Conservation (phyloP, 2,329 filamentous ascomycete genomes). For the Talaromyces sp. region DNA sequence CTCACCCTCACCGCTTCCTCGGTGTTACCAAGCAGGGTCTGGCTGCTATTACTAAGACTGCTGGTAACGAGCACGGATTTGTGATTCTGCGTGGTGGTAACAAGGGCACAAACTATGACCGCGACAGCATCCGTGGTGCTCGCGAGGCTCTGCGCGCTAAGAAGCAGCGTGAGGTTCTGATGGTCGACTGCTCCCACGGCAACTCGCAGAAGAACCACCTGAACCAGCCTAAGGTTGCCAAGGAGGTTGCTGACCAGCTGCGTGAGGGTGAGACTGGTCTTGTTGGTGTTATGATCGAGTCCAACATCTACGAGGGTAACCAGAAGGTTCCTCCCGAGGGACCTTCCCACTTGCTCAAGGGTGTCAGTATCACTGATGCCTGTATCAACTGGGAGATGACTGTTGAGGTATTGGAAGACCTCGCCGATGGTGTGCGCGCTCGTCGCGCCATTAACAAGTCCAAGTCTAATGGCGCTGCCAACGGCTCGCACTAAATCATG, state of each 20-base stretch:
- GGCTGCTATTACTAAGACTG: conserved; percentile 90
- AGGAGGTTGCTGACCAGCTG: conserved; percentile 79
- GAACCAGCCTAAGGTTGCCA: conserved; percentile 93
- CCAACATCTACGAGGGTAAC: conserved; percentile 89
- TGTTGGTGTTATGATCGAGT: conserved; percentile 98
- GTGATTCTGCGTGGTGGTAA: conserved; percentile 92
- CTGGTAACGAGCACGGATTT: conserved; percentile 95
- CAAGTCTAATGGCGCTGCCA: conserved; percentile 33
- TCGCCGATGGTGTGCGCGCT: conserved; percentile 79
- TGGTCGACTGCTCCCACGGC: conserved; percentile 98
- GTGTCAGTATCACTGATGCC: conserved; percentile 92
- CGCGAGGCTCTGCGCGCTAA: conserved; percentile 80
- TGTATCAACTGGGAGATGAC: conserved; percentile 94
- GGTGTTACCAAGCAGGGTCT: conserved; percentile 97
- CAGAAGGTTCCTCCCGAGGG: conserved; percentile 88
- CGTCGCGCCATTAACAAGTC: conserved; percentile 59
- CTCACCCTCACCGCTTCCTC: conserved; percentile 83
- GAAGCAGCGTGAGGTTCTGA: conserved; percentile 83
- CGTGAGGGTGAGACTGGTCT: conserved; percentile 84
- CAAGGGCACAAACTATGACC: conserved; percentile 91
- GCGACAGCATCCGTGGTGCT: conserved; percentile 75
- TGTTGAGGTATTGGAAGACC: conserved; percentile 76
- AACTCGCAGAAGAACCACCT: conserved; percentile 98
- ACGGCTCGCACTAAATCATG: conserved; percentile 28
- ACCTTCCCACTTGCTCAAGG: conserved; percentile 75